A percentile compares a stretch with the other conserved stretches of the same genome.
Conservation (phyloP, 106 monocot species). For the Cymbidium sinense region DNA sequence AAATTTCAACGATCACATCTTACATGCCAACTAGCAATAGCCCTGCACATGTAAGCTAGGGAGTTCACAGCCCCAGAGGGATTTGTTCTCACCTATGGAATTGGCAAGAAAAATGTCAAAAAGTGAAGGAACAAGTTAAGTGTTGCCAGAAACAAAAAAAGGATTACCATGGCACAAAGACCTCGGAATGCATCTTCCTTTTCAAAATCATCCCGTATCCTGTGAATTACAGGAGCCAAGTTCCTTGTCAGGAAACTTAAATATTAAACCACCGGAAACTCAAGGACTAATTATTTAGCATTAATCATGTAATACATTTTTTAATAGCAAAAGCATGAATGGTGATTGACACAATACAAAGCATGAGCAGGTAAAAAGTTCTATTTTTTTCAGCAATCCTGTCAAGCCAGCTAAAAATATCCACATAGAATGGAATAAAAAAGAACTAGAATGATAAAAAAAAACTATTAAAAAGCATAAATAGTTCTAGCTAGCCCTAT, state of each 20-base stretch:
- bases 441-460: no score
- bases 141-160: background rate
- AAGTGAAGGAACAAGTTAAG: background rate
- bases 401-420: background rate
- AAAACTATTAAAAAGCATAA: background rate
- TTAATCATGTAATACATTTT: background rate
- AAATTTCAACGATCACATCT: conserved; percentile 14
- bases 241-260: background rate
- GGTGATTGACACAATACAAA: background rate
- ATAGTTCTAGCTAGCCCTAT: background rate
- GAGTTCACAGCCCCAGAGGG: conserved; percentile 65
- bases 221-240: conserved; percentile 15
- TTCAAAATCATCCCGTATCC: conserved; percentile 96
- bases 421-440: background rate
- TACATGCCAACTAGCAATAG: conserved; percentile 97
- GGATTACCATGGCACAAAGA: conserved; percentile 91
- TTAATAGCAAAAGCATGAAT: background rate
- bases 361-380: background rate
- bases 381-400: background rate
- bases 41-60: conserved; percentile 60
- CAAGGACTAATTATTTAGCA: background rate
- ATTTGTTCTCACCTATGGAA: conserved; percentile 69
- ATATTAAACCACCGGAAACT: background rate
- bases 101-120: background rate
- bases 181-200: conserved; percentile 98